These are phyloP conservation scores for Lonicera japonica DNA, from an alignment of 129 eudicot genomes.

Conservation along the genomic window DNA sequence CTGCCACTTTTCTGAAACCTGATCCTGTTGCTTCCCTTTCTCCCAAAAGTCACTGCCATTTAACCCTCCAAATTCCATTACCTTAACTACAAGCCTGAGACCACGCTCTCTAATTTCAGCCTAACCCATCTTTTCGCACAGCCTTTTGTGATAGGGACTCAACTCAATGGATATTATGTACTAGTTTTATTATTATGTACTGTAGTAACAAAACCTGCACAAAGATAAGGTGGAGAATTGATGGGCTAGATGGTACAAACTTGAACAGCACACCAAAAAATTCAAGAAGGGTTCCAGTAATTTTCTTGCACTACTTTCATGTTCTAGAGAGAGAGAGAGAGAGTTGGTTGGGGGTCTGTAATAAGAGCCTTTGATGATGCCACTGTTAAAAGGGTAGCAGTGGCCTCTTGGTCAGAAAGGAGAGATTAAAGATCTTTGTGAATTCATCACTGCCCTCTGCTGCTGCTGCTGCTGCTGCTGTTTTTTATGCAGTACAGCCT, in stretches of 20 bases:
- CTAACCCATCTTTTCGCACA: slow-evolving; percentile 41
- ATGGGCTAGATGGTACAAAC: background rate
- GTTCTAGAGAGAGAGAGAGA: slow-evolving; percentile 1
- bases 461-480: no score
- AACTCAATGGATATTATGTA: no score
- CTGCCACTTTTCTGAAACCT: slow-evolving; percentile 10
- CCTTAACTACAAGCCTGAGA: slow-evolving; percentile 4
- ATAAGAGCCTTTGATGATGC: slow-evolving; percentile 32
- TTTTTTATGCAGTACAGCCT: slow-evolving; percentile 18
- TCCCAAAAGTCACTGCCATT: slow-evolving; percentile 37
- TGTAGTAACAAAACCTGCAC: background rate
- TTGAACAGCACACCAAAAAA: background rate
- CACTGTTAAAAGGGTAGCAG: slow-evolving; percentile 26
- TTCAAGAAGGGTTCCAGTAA: slow-evolving; percentile 8
- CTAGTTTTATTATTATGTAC: background rate
- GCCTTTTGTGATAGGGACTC: background rate
- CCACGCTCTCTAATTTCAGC: slow-evolving; percentile 5
- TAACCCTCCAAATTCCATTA: slow-evolving; percentile 37
- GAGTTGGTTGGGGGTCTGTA: background rate
- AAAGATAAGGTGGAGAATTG: background rate
- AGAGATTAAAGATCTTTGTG: slow-evolving; percentile 23
- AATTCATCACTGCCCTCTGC: slow-evolving; percentile 32
- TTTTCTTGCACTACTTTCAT: slow-evolving; percentile 2
- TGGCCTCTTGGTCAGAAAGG: slow-evolving; percentile 42
- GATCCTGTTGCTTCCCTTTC: slow-evolving; percentile 6